Conservation (phyloP, 805 yeast genomes). For the Millerozyma acaciae region DNA sequence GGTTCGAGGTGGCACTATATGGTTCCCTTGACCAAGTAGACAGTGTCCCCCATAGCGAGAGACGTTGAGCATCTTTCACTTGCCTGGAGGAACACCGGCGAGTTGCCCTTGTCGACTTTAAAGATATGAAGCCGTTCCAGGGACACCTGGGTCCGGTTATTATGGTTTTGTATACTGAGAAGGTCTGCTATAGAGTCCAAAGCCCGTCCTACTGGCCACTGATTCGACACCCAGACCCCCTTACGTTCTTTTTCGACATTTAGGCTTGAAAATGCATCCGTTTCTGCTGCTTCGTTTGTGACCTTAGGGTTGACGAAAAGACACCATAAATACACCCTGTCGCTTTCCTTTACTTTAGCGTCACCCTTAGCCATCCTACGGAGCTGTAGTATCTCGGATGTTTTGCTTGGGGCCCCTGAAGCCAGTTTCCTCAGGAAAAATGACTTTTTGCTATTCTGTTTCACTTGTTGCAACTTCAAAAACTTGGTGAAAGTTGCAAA, state of each 20-base stretch:
- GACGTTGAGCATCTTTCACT: slow-evolving; percentile 38
- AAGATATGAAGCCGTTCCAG: slow-evolving; percentile 47
- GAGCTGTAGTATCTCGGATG: slow-evolving; percentile 32
- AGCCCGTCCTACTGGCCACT: slow-evolving; percentile 60
- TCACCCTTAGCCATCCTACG: slow-evolving; percentile 53
- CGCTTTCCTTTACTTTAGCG: slow-evolving; percentile 34
- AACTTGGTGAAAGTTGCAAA: slow-evolving; percentile 24
- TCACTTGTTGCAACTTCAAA: slow-evolving; percentile 20
- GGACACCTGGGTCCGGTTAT: slow-evolving; percentile 42
- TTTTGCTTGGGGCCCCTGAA: slow-evolving; percentile 8
- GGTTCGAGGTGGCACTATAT: no score
- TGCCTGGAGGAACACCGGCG: slow-evolving; percentile 25
- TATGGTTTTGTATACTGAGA: slow-evolving; percentile 45
- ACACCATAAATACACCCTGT: slow-evolving; percentile 50
- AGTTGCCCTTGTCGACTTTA: slow-evolving; percentile 24
- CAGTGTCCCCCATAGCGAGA: slow-evolving; percentile 46
- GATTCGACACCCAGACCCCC: slow-evolving; percentile 46
- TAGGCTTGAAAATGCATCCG: slow-evolving; percentile 18
- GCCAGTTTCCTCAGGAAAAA: slow-evolving; percentile 1
- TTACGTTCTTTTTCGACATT: slow-evolving; percentile 23
- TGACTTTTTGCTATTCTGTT: slow-evolving; percentile 4
- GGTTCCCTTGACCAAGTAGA: slow-evolving; percentile 53
- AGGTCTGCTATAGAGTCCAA: slow-evolving; percentile 50
- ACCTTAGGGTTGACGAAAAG: slow-evolving; percentile 31
- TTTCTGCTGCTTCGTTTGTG: slow-evolving; percentile 18